Base-by-base conservation (phyloP, 140 eudicot genomes). In the Stevia rebaudiana region DNA sequence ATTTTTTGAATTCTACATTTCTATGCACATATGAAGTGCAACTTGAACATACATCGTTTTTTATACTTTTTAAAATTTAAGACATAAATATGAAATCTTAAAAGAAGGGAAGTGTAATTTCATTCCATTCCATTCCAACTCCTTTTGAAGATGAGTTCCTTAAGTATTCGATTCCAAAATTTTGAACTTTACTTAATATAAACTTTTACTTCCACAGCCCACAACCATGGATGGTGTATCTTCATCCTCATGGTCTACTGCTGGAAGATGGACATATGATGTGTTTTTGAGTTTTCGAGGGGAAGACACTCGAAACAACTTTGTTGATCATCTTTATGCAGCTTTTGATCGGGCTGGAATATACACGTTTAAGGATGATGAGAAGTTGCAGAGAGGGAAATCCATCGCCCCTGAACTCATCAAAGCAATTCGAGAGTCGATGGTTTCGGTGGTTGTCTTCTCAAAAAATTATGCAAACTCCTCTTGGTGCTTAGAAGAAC, bases 401-500 rank as follows among this genome's bases (percentile, higher is more conserved):
- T 25, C 69, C 41, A 44, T 69, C 25, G 43, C 74, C 0, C 9
- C 11, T 1, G 67, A 69, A 37, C 63, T 71, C 3, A 11, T 47
- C 1, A 11, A 61, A 49, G 63, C 76, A 28, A 36, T 61, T 1
- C 21, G 61, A 47, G 62, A 61, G 3, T 48, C 76, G 1, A 61
- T 40, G 33, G 23, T n/a, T 37, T 21, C 76, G 4, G 63, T 71
- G 8, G 50, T 57, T 9, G 40, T 69, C 4, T 30, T 69, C 41
- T 69, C 67, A 0, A 22, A 57, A 57, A 57, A 31, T 0, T 69
- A 57, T 22, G 74, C 67, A 0, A 23, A 57, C n/a, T 69, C 74
- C 9, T 69, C 69, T 0, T 71, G 76, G 76, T 71, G 76, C 50
- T 50, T 71, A 22, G 76, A 71, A 2, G 69, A 71, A 41, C 43